Conservation (phyloP, 495 filamentous ascomycete genomes). For the Staphylotrichum tortipilum region DNA sequence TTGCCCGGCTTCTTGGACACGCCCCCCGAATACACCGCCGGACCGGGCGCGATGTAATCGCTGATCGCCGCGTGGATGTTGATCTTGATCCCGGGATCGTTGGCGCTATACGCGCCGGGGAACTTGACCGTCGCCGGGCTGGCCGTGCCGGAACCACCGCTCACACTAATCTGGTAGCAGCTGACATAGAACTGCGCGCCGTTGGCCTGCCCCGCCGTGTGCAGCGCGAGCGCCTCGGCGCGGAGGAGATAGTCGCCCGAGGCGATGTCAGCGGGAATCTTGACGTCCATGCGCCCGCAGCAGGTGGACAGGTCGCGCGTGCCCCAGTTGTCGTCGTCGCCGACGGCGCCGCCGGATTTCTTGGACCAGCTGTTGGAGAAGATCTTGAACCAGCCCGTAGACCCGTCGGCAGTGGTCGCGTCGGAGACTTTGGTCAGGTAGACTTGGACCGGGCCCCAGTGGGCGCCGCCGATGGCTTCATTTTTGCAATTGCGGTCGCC, state of each 20-base stretch:
- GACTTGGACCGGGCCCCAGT: constrained; percentile 42
- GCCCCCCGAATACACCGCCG: constrained; percentile 32
- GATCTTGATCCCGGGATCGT: constrained; percentile 43
- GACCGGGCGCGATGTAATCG: constrained; percentile 33
- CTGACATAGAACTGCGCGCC: constrained; percentile 44
- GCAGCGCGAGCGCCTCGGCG: constrained; percentile 44
- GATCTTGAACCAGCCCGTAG: constrained; percentile 44
- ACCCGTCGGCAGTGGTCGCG: constrained; percentile 35
- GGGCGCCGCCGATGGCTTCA: constrained; percentile 42
- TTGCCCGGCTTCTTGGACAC: constrained; percentile 26
- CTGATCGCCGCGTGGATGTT: constrained; percentile 36
- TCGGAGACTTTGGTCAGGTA: constrained; percentile 48
- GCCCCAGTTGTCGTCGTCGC: constrained; percentile 43
- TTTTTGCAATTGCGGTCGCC: constrained; percentile 33
- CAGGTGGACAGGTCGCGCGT: constrained; percentile 43
- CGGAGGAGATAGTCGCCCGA: constrained; percentile 45
- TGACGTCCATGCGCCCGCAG: constrained; percentile 43
- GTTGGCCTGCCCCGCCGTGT: constrained; percentile 31
- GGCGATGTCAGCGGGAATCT: constrained; percentile 38
- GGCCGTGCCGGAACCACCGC: constrained; percentile 24
- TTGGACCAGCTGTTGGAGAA: constrained; percentile 39
- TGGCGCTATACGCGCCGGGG: constrained; percentile 39
- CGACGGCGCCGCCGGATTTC: constrained; percentile 24
- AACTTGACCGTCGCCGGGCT: constrained; percentile 32
- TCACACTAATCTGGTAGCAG: constrained; percentile 41